Percentiles rank a stretch among this genome's conserved stretches.
These are phyloP conservation scores for Protomyces inouyei DNA, from an alignment of 1,139 yeast genomes.

Conservation along the genomic window DNA sequence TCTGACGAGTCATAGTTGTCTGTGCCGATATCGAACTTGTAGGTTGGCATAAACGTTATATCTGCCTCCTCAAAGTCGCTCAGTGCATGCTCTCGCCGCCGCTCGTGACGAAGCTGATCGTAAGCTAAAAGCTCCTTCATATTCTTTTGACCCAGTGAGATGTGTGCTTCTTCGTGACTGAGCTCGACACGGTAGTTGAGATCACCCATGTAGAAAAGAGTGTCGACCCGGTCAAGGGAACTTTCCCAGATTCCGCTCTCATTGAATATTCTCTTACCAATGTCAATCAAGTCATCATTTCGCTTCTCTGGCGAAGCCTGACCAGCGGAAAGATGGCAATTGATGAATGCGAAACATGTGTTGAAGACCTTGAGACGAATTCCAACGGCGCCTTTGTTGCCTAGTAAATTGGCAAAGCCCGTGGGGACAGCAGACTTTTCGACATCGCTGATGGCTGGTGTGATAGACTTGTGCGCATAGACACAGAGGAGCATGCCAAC, in stretches of 20 bases:
- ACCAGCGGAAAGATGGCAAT: slow-evolving; percentile 29
- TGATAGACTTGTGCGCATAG: slow-evolving; percentile 27
- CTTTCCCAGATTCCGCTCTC: slow-evolving; percentile 15
- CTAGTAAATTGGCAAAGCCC: slow-evolving; percentile 27
- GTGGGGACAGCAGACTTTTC: slow-evolving; percentile 26
- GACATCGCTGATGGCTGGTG: slow-evolving; percentile 21
- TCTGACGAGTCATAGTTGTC: slow-evolving; percentile 42
- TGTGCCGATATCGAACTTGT: slow-evolving; percentile 48
- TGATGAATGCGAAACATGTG: slow-evolving; percentile 26
- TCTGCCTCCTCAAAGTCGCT: slow-evolving; percentile 60
- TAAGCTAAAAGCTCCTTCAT: slow-evolving; percentile 49
- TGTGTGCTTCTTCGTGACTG: slow-evolving; percentile 45
- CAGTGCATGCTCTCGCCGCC: slow-evolving; percentile 52
- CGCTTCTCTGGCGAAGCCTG: slow-evolving; percentile 18
- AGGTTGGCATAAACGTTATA: slow-evolving; percentile 69
- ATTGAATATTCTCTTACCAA: slow-evolving; percentile 19
- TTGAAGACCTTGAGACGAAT: slow-evolving; percentile 23
- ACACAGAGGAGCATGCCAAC: slow-evolving; percentile 28
- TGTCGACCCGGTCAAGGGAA: slow-evolving; percentile 22
- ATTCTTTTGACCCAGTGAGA: slow-evolving; percentile 45
- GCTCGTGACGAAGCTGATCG: slow-evolving; percentile 58
- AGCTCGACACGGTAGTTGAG: slow-evolving; percentile 62
- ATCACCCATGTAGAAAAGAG: slow-evolving; percentile 45
- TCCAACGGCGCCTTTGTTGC: slow-evolving; percentile 30
- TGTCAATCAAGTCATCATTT: slow-evolving; percentile 26